Percentiles rank a stretch among this genome's conserved stretches.
phyloP scores from a whole-genome alignment of 2,329 filamentous ascomycete species.

The Calonectria fujianensis region DNA sequence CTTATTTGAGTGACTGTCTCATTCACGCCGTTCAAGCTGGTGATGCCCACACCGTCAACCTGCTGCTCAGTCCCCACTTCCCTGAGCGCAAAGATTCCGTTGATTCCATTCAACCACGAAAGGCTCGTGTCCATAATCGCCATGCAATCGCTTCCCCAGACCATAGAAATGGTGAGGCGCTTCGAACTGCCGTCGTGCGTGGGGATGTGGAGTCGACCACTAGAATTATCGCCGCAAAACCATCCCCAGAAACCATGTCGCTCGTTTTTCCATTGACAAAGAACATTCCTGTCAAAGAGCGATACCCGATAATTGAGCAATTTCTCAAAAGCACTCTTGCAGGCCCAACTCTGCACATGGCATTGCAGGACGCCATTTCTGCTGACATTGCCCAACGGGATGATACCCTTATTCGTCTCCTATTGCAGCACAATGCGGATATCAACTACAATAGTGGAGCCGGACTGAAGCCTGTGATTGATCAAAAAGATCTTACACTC shows the following conservation, averaged over 20 bases:
- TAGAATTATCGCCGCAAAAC: constrained; percentile 68
- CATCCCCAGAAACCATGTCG: constrained; percentile 68
- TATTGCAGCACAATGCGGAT: constrained; percentile 72
- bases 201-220: constrained; percentile 67
- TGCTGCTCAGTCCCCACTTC: constrained; percentile 71
- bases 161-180: constrained; percentile 70
- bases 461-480: constrained; percentile 69
- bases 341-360: constrained; percentile 67
- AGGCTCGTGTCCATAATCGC: constrained; percentile 59
- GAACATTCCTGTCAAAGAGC: constrained; percentile 64
- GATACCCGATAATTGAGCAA: constrained; percentile 69
- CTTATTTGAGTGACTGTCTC: constrained; percentile 68
- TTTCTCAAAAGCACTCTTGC: constrained; percentile 71
- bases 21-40: constrained; percentile 69
- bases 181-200: constrained; percentile 69
- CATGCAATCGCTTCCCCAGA: constrained; percentile 73
- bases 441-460: constrained; percentile 72
- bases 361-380: constrained; percentile 72
- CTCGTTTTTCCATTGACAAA: constrained; percentile 69
- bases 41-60: constrained; percentile 67
- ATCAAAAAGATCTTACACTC: constrained; percentile 67
- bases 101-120: constrained; percentile 47
- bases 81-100: constrained; percentile 55
- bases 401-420: constrained; percentile 69
- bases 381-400: constrained; percentile 69